phyloP scores from a whole-genome alignment of 2,329 filamentous ascomycete species.

The Escovopsis sp. region DNA sequence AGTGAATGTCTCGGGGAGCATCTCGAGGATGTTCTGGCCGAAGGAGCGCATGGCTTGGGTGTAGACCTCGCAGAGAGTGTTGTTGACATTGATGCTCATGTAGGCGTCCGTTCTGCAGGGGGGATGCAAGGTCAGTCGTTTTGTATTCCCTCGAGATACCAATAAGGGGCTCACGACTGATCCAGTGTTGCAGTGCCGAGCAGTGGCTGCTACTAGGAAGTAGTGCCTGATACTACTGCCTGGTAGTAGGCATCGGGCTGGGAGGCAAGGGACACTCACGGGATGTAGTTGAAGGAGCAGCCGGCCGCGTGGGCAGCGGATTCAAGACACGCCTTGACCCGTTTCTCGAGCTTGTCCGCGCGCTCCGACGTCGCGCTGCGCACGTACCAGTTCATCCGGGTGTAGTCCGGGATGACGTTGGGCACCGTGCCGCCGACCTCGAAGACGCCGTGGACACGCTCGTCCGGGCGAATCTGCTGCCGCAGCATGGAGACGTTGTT shows the following conservation, averaged over 20 bases:
- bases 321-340: constrained; percentile 22
- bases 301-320: constrained; percentile 19
- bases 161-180: no score
- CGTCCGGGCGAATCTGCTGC: constrained; percentile 22
- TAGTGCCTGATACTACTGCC: no score
- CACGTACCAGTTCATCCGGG: constrained; percentile 24
- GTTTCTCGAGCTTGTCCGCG: constrained; percentile 12
- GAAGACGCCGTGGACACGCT: constrained; percentile 23
- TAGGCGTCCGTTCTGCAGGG: constrained; percentile 24
- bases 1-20: constrained; percentile 20
- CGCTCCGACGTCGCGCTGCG: constrained; percentile 18
- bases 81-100: constrained; percentile 28
- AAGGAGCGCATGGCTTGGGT: constrained; percentile 26
- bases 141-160: no score
- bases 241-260: no score
- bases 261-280: constrained; percentile 12
- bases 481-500: constrained; percentile 20
- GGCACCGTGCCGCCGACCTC: constrained; percentile 20
- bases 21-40: constrained; percentile 20
- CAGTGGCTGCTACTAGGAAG: no score
- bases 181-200: no score
- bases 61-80: constrained; percentile 27
- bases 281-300: constrained; percentile 19
- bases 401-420: constrained; percentile 25
- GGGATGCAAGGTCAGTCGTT: no score